Evolutionary conservation across 768 basidiomycete species (phyloP), one percentile per base, ranked within the genome.

Genomic region (Russula compacta): DNA sequence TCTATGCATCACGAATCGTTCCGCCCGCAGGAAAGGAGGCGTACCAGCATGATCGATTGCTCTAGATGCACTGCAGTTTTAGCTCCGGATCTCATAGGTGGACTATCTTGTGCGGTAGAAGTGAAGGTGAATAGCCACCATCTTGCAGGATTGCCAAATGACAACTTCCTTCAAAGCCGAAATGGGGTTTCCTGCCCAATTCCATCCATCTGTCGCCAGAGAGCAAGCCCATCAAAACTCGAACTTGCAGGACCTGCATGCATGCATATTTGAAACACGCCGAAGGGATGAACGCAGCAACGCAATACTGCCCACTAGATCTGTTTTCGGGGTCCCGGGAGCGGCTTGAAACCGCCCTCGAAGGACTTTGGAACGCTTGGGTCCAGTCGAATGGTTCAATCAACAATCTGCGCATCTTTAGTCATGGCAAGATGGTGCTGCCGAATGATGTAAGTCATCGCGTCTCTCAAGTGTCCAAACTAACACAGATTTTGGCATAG

Each of bases 131-230:
- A 63, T 71, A 63, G 32, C 49, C 47, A 40, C n/a, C 55, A 32
- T 40, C 44, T 48, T 59, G 32, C 43, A 19, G 38, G 12, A 11
- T 10, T 17, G 24, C 36, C 10, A 38, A 17, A 32, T 54, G 43
- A 56, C 39, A 15, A 47, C 44, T 17, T 39, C 33, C 21, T 4
- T 15, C 2, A 43, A 69, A 97, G 95, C 95, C 95, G 36, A 99
- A 99, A 77, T 99, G 95, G 95, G 92, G 85, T 3, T 97, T 99
- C 72, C 73, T 98, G 42, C 93, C 95, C 2, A 78, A 76, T 36
- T 69, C 79, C 6, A 65, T 68, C 2, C 79, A 86, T 72, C 76
- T 94, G 40, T 87, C 92, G 6, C 67, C 76, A 3, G 73, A 74
- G 42, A 87, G 85, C 1, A 76, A 72, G 14, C 61, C 68, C 1